These are phyloP conservation scores for Camptophora hylomeconis DNA, from an alignment of 2,329 filamentous ascomycete genomes.

Conservation along the genomic window DNA sequence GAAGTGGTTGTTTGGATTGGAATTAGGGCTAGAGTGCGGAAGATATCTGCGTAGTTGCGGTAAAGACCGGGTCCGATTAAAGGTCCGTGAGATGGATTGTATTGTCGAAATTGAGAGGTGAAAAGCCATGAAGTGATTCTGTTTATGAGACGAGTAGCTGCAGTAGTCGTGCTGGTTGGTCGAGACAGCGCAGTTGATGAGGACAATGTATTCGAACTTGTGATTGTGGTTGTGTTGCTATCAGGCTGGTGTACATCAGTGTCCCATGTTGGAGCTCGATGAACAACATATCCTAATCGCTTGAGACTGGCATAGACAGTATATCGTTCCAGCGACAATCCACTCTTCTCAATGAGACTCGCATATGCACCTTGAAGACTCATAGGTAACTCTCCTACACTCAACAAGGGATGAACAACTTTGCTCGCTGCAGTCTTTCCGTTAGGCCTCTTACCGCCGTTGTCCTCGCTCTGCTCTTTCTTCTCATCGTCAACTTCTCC, in stretches of 20 bases:
- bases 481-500: constrained; percentile 36
- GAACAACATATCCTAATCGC: constrained; percentile 67
- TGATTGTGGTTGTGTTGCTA: constrained; percentile 6
- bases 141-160: constrained; percentile 30
- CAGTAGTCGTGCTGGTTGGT: neutral
- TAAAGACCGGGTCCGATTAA: constrained; percentile 51
- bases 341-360: constrained; percentile 58
- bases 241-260: constrained; percentile 15
- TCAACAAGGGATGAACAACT: constrained; percentile 2
- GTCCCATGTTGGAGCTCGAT: constrained; percentile 51
- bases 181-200: neutral
- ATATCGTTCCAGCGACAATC: constrained; percentile 62
- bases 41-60: constrained; percentile 58
- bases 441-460: no score
- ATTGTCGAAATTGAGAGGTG: constrained; percentile 7
- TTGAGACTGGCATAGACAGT: constrained; percentile 79
- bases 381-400: constrained; percentile 56
- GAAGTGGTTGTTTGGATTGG: constrained; percentile 56
- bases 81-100: constrained; percentile 33
- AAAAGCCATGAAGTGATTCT: constrained; percentile 41
- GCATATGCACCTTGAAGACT: constrained; percentile 85
- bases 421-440: no score
- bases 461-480: neutral
- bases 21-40: constrained; percentile 61
- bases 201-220: neutral